A percentile compares a stretch with the other conserved stretches of the same genome.
phyloP scores from a whole-genome alignment of 2,329 filamentous ascomycete genomes.

The Coniochaeta ligniaria region DNA sequence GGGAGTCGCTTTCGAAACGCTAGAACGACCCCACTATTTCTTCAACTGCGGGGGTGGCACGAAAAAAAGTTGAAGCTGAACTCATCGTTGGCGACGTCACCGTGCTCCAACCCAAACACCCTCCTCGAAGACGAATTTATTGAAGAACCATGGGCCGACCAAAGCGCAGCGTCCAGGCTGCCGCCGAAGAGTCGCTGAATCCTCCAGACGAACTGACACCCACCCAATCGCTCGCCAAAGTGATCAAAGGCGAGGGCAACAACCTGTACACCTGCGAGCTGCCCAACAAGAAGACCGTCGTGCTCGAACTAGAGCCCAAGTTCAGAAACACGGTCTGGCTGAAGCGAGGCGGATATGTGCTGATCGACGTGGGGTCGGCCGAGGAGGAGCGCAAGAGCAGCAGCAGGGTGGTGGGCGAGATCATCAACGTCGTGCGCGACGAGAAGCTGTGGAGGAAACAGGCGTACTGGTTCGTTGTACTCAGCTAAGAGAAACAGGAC shows the following conservation, averaged over 20 bases:
- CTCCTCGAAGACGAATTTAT: neutral
- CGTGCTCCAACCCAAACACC: neutral
- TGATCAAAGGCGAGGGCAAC: constrained; percentile 80
- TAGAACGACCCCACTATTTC: too few species aligned
- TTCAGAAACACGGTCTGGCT: constrained; percentile 95
- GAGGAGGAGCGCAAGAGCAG: constrained; percentile 54
- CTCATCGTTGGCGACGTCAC: neutral
- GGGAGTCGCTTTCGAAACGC: too few species aligned
- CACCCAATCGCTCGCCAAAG: constrained; percentile 65
- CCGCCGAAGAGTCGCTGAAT: constrained; percentile 62
- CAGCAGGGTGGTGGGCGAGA: constrained; percentile 79
- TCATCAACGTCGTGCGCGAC: constrained; percentile 85
- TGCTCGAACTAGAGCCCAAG: constrained; percentile 75
- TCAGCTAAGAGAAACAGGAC: neutral
- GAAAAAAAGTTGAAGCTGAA: neutral
- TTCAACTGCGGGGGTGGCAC: too few species aligned
- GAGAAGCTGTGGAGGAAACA: constrained; percentile 90
- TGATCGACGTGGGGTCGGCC: constrained; percentile 62
- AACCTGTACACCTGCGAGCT: constrained; percentile 77
- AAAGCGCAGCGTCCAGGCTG: constrained; percentile 71
- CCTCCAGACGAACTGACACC: constrained; percentile 51
- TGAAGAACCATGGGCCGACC: constrained; percentile 59
- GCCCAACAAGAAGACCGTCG: constrained; percentile 55
- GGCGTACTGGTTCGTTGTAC: constrained; percentile 63
- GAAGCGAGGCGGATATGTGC: constrained; percentile 78